These are phyloP conservation scores for Lophiostoma macrostomum DNA, from an alignment of 495 filamentous ascomycete species.

Conservation along the genomic window DNA sequence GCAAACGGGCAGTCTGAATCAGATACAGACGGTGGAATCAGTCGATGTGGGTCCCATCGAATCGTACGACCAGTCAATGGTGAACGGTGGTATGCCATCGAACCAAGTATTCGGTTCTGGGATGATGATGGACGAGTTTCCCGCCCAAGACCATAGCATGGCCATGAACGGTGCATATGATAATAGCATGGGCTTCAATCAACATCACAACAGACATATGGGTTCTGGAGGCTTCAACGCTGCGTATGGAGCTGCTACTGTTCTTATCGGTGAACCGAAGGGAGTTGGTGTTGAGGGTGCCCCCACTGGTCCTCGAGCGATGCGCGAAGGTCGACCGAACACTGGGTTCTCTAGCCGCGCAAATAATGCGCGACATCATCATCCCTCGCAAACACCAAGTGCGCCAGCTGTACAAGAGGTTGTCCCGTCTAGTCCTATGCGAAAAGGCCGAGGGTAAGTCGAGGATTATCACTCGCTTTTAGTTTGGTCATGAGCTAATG, in stretches of 20 bases:
- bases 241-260: conserved; percentile 29
- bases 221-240: conserved; percentile 17
- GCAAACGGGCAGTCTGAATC: conserved; percentile 8
- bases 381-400: conserved; percentile 35
- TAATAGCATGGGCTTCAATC: conserved; percentile 9
- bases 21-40: conserved; percentile 29
- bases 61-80: conserved; percentile 12
- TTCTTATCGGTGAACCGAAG: conserved; percentile 41
- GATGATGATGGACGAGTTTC: conserved; percentile 27
- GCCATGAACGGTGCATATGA: conserved; percentile 14
- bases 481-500: neutral
- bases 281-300: conserved; percentile 71
- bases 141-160: neutral
- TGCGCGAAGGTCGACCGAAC: conserved; percentile 81
- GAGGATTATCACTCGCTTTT: neutral
- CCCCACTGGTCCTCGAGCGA: conserved; percentile 88
- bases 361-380: conserved; percentile 8
- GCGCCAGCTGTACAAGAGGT: conserved; percentile 10
- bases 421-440: conserved; percentile 3
- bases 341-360: conserved; percentile 54
- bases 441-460: conserved; percentile 40
- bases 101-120: neutral
- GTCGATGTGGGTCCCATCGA: conserved; percentile 30
- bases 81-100: conserved; percentile 12
- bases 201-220: conserved; percentile 18